phyloP scores from a whole-genome alignment of 768 basidiomycete species.

The Pleurotus platypus region DNA sequence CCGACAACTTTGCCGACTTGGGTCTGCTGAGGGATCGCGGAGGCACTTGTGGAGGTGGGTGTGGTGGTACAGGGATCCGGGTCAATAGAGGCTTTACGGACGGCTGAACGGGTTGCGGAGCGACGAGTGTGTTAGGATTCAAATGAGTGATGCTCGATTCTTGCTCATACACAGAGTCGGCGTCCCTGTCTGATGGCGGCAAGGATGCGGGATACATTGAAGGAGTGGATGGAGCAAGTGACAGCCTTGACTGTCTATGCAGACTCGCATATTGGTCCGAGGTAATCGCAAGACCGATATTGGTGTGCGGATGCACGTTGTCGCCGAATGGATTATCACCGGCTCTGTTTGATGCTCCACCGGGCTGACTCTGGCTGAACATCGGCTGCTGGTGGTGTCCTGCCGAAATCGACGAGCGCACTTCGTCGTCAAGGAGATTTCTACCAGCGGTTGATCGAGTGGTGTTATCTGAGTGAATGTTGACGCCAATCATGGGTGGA shows the following conservation, averaged over 20 bases:
- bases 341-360: background rate
- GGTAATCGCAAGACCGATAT: conserved; percentile 18
- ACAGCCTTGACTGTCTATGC: conserved; percentile 18
- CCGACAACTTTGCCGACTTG: conserved; percentile 6
- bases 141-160: conserved; percentile 7
- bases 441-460: conserved; percentile 4
- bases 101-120: background rate
- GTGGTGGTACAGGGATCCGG: conserved; percentile 8
- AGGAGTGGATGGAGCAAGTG: conserved; percentile 40
- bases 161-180: conserved; percentile 16
- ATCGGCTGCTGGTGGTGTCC: background rate
- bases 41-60: conserved; percentile 5
- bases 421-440: conserved; percentile 8
- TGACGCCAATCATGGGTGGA: conserved; percentile 15
- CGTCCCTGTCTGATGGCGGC: conserved; percentile 28
- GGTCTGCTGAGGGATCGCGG: background rate
- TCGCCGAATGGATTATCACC: conserved; percentile 3
- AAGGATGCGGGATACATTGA: conserved; percentile 48
- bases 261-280: conserved; percentile 12
- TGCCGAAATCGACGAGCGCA: conserved; percentile 4
- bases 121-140: background rate
- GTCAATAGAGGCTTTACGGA: background rate
- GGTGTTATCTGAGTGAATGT: background rate
- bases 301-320: conserved; percentile 4
- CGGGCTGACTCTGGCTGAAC: background rate